Evolutionary conservation across 148 eudicot genomes (phyloP), one percentile per base, ranked within the genome.

Genomic region (Vaccinium darrowii): DNA sequence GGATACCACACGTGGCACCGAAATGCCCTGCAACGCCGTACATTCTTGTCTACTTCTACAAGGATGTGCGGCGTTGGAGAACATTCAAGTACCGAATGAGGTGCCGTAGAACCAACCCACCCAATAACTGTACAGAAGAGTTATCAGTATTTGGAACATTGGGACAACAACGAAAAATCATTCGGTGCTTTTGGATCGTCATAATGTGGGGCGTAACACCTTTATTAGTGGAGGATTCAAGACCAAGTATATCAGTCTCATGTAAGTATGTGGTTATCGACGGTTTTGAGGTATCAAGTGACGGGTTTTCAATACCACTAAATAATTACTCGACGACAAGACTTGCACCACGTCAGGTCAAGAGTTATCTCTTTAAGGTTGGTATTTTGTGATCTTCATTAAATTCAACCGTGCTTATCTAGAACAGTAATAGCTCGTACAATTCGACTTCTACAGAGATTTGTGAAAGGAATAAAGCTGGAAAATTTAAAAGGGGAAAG

Each of bases 401-500:
- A 69, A 69, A 43, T 43, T 76, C 11, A 30, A 8, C 62, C 27
- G 5, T 11, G 65, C 43, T 51, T 23, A 53, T 23, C 81, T 58
- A 58, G 52, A 60, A 23, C 11, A 14, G n/a, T 5, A 21, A 23
- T 1, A 21, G 52, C 52, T 1, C 39, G 10, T 58, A 5, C 9
- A 6, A 36, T 47, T 81, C 6, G 21, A 36, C 51, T 43, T 58
- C 14, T 6, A 76, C 16, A 15, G 19, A 9, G 51, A 30, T 18
- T 27, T 78, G 8, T 18, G 69, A 15, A 84, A 62, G 10, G 60
- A 77, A 80, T 67, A 85, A 80, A 67, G 27, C 47, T 15, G n/a
- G 50, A 19, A 47, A 23, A 14, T 49, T 36, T 15, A 6, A 49
- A 4, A 18, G 65, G 56, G 49, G 57, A 84, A 33, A 39, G 86